Base-by-base conservation (phyloP, 2,329 filamentous ascomycete genomes). In the Alternaria incomplexa region DNA sequence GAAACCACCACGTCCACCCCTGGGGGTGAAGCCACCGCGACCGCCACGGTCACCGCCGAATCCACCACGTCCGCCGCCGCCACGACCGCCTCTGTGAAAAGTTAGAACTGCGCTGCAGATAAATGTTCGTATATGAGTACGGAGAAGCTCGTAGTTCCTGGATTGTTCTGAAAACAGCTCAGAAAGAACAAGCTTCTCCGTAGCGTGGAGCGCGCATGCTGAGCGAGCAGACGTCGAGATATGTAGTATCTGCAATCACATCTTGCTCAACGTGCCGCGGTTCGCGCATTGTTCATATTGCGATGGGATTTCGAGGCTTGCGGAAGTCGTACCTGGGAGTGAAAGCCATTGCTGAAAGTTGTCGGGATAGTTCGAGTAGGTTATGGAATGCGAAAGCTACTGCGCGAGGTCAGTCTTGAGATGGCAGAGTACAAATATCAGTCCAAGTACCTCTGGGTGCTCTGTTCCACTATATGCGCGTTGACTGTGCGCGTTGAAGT, bases 1-100 rank as follows among this genome's bases (percentile, higher is more conserved):
- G 23, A 64, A 64, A 20, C 62, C 73, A 61, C 67, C 71, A 52
- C 71, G 82, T 78, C 82, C 82, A 61, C 79, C 74, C 68, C 76
- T 74, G 61, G 30, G 40, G 25, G 59, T 62, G 47, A 62, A 62
- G 50, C 83, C 71, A 25, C 60, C 55, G 48, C 60, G 55, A 54
- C 60, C 60, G n/a, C 60, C 60, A 59, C 60, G 55, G 55, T 59
- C 60, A 59, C 60, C 60, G 45, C 60, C 55, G 11, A 40, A 40
- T 22, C 53, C 52, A 44, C 60, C 60, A 59, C 60, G 48, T 28
- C 56, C 55, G 30, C 60, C 60, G 36, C 60, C 60, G 44, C 60
- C 61, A 20, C 61, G 56, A 46, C 61, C 56, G 20, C 61, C 61
- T 63, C 61, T 63, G 45, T 13, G 32, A 46, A 46, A 59, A 57